Evolutionary conservation across 306 rosid genomes (phyloP), one percentile per base, ranked within the genome.

Genomic region (Astragalus membranaceus): DNA sequence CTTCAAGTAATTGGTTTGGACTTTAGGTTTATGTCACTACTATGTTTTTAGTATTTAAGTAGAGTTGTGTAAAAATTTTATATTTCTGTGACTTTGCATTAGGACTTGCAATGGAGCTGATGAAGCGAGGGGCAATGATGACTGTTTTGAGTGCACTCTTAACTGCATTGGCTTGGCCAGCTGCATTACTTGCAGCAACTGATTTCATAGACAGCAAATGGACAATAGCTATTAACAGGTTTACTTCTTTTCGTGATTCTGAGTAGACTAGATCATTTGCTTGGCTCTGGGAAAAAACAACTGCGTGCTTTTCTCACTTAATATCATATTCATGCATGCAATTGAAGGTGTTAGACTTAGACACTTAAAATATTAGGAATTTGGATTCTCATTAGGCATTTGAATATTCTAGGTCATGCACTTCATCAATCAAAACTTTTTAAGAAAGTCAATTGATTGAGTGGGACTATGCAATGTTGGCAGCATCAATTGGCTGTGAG

Each of bases 121-220:
- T 88, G 95, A 84, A 73, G 81, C 89, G 75, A 79, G 95, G 95
- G 58, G 91, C 95, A 49, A 88, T 86, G 95, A 43, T 88, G 88
- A 88, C 94, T 10, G 87, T 88, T 2, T 78, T 88, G 78, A 81
- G 85, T 81, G 4, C 88, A 29, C 84, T 88, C 54, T n/a, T 88
- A 20, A 75, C 88, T 3, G 94, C 94, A 15, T 71, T 88, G 74
- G 88, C 90, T 69, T 81, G 87, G 88, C 94, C 94, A 32, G 88
- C 90, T 58, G 67, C 74, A 17, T 69, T 88, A 73, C 74, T 88
- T 81, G 61, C 87, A 15, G 90, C 94, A 42, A 77, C 87, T 70
- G 84, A 88, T 73, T 72, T 88, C 76, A 88, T 88, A 50, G 94
- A 88, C 74, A 88, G 87, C 64, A 85, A 77, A 78, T 88, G 94